Percentiles rank a stretch among this genome's conserved stretches.
Conservation (phyloP, 2,329 filamentous ascomycete genomes). For the Fusarium redolens region DNA sequence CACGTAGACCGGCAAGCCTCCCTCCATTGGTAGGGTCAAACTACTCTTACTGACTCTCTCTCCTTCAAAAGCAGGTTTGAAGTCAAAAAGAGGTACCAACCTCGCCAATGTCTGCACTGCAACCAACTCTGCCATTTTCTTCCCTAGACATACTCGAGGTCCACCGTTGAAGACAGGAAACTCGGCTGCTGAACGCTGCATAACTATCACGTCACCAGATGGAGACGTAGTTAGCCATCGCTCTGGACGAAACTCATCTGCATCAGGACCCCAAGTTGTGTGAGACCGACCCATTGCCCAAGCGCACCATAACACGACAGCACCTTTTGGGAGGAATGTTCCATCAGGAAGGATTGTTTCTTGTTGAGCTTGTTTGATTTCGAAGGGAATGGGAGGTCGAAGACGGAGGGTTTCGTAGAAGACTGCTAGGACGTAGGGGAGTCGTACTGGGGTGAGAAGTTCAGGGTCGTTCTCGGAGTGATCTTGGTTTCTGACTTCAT, state of each 20-base stretch:
- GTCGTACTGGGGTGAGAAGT: slow-evolving; percentile 54
- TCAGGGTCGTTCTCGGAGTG: slow-evolving; percentile 24
- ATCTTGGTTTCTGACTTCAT: neutral
- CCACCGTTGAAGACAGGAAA: slow-evolving; percentile 75
- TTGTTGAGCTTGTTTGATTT: slow-evolving; percentile 69
- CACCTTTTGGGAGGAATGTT: slow-evolving; percentile 64
- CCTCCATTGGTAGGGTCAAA: slow-evolving; percentile 72
- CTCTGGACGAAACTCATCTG: slow-evolving; percentile 66
- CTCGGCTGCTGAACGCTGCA: slow-evolving; percentile 61
- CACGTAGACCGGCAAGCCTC: slow-evolving; percentile 61
- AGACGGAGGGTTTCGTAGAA: slow-evolving; percentile 72
- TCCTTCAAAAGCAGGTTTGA: slow-evolving; percentile 56
- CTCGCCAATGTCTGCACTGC: slow-evolving; percentile 66
- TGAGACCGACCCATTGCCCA: slow-evolving; percentile 72
- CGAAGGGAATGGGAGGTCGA: slow-evolving; percentile 73
- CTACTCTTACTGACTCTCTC: slow-evolving; percentile 69
- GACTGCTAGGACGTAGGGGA: slow-evolving; percentile 69
- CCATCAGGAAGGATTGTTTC: slow-evolving; percentile 68
- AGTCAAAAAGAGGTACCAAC: slow-evolving; percentile 62
- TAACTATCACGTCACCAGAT: slow-evolving; percentile 51
- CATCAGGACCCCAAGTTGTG: slow-evolving; percentile 67
- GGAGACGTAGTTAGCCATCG: slow-evolving; percentile 61
- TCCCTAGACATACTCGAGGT: slow-evolving; percentile 69
- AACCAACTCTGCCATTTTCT: slow-evolving; percentile 72
- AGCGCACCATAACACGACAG: slow-evolving; percentile 71